Base-by-base conservation (phyloP, 108 stramenopile species). In the Skeletonema marinoi region DNA sequence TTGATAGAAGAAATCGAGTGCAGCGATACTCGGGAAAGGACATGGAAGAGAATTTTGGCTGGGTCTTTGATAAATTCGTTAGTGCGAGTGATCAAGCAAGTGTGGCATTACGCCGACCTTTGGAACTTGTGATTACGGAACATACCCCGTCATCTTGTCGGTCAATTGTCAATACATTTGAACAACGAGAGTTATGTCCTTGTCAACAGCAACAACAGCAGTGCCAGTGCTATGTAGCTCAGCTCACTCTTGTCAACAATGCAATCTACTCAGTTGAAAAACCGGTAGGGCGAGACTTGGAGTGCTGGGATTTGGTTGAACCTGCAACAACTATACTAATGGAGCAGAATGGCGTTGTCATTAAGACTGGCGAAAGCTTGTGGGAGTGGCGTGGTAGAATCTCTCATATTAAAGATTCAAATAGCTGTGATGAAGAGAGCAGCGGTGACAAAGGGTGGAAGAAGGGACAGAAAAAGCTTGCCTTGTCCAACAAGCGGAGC, bases 321-420 rank as follows among this genome's bases (percentile, higher is more conserved):
- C 69, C 76, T 31, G 65, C 77, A 10, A 65, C 78, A 11, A 68
- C 81, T 58, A 17, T 88, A 12, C 30, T 76, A 29, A 68, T 91
- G 82, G 66, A 83, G 11, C 63, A 68, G 51, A 68, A 74, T 39
- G 65, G 83, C 2, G 68, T 89, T 9, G 58, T 75, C 25, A 32
- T 92, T 56, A 89, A 88, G 59, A 78, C 29, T 16, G 74, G 80
- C 4, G 89, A 88, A 3, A 74, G 68, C 68, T 72, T 94, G 32
- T 89, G 86, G 86, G 63, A 89, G 64, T 94, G 93, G 93, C 50
- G 93, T 19, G 74, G 78, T 68, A 75, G 88, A 29, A 85, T 89
- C 41, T 70, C 68, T 3, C 75, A 62, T 60, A 58, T 77, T 3
- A 14, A 54, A 30, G 71, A 58, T 78, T 1, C 44, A 60, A 59